These are phyloP conservation scores for Danielozyma ontarioensis DNA, from an alignment of 805 yeast species.

Conservation along the genomic window DNA sequence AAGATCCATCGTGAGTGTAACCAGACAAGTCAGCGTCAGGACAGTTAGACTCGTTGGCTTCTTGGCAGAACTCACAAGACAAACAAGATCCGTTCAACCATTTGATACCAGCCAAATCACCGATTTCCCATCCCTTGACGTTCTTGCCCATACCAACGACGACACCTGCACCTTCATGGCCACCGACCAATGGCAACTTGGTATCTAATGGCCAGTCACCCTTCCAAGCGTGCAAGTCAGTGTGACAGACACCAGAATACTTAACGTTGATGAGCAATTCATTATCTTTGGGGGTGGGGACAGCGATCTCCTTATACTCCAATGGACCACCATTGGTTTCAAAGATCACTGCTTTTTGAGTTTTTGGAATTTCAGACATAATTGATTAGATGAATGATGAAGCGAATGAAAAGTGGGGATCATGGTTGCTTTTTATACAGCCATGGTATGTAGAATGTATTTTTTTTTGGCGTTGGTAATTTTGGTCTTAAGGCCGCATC, in stretches of 20 bases:
- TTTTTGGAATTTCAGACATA: conserved; percentile 22
- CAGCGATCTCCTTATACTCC: conserved; percentile 34
- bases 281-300: conserved; percentile 35
- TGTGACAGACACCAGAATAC: conserved; percentile 45
- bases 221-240: conserved; percentile 44
- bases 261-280: conserved; percentile 40
- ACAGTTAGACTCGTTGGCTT: conserved; percentile 49
- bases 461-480: no score
- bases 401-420: neutral
- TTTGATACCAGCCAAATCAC: conserved; percentile 41
- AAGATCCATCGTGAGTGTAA: conserved; percentile 68
- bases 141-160: conserved; percentile 39
- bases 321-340: conserved; percentile 40
- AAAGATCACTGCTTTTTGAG: conserved; percentile 40
- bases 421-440: neutral
- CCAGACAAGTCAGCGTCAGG: conserved; percentile 66
- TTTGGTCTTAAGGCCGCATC: neutral
- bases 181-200: conserved; percentile 43
- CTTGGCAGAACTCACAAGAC: conserved; percentile 38
- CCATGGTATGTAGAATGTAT: no score
- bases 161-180: conserved; percentile 47
- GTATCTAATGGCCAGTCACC: conserved; percentile 44
- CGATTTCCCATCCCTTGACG: conserved; percentile 39
- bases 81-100: conserved; percentile 45
- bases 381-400: neutral